A percentile compares a stretch with the other conserved stretches of the same genome.
phyloP scores from a whole-genome alignment of 805 yeast genomes.

The Priceomyces carsonii region DNA sequence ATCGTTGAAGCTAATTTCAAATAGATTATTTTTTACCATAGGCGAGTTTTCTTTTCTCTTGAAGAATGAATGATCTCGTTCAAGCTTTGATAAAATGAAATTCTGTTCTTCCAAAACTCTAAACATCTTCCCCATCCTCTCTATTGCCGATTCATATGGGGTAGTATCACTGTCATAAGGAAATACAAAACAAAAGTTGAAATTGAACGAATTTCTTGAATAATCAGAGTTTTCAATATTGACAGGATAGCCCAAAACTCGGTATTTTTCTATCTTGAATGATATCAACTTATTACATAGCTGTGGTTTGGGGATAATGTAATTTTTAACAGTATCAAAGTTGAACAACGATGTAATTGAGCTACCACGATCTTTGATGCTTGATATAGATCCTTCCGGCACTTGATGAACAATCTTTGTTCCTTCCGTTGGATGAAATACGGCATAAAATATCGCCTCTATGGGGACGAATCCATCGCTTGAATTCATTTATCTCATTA shows the following conservation, averaged over 20 bases:
- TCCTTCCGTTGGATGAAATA: conserved; percentile 95
- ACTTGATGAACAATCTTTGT: conserved; percentile 89
- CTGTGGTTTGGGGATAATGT: conserved; percentile 90
- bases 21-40: conserved; percentile 7
- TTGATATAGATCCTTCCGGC: conserved; percentile 66
- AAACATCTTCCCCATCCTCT: conserved; percentile 85
- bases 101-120: conserved; percentile 88
- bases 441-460: conserved; percentile 82
- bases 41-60: conserved; percentile 19
- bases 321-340: conserved; percentile 85
- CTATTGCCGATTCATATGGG: conserved; percentile 83
- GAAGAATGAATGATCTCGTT: conserved; percentile 42
- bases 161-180: conserved; percentile 77
- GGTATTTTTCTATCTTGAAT: conserved; percentile 64
- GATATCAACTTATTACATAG: conserved; percentile 82
- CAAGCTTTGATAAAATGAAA: conserved; percentile 61
- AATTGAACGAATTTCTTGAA: conserved; percentile 88
- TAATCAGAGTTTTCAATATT: conserved; percentile 72
- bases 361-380: conserved; percentile 27
- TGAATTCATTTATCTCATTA: conserved; percentile 24
- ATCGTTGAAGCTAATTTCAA: conserved; percentile 10
- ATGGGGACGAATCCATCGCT: conserved; percentile 83
- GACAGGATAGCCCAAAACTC: conserved; percentile 88
- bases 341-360: conserved; percentile 47
- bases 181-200: conserved; percentile 92